Evolutionary conservation across 2,329 filamentous ascomycete genomes (phyloP).

Genomic region (Claviceps quebecensis): DNA sequence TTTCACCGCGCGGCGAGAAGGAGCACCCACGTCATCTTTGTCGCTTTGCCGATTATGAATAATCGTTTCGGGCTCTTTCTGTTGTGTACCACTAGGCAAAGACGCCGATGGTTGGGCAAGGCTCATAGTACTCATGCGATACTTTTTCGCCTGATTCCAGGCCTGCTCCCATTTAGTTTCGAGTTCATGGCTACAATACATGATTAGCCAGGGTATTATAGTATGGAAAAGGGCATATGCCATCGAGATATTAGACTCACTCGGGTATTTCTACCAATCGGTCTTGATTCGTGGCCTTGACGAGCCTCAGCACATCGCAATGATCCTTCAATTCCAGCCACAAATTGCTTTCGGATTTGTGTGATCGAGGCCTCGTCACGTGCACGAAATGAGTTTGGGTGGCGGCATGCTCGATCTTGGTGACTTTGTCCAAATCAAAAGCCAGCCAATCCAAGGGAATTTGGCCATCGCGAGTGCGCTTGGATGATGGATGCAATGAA

Average conservation of each 20-base stretch:
- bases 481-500: background rate
- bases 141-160: background rate
- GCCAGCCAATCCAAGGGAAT: slow-evolving; percentile 4
- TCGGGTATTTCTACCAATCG: background rate
- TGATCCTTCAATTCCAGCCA: slow-evolving; percentile 11
- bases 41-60: background rate
- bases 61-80: background rate
- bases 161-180: slow-evolving; percentile 1
- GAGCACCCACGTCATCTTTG: background rate
- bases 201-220: background rate
- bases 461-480: background rate
- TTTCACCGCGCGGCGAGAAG: background rate
- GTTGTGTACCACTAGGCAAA: background rate
- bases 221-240: background rate
- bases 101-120: background rate
- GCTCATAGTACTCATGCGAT: background rate
- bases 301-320: background rate
- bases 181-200: background rate
- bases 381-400: slow-evolving; percentile 9
- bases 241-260: background rate
- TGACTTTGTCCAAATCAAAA: slow-evolving; percentile 3
- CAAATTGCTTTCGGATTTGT: slow-evolving; percentile 5
- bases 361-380: slow-evolving; percentile 11
- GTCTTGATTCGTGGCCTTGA: background rate
- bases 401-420: slow-evolving; percentile 7